Percentiles rank a stretch among this genome's conserved stretches.
phyloP scores from a whole-genome alignment of 805 yeast genomes.

The Candida endomychidarum region DNA sequence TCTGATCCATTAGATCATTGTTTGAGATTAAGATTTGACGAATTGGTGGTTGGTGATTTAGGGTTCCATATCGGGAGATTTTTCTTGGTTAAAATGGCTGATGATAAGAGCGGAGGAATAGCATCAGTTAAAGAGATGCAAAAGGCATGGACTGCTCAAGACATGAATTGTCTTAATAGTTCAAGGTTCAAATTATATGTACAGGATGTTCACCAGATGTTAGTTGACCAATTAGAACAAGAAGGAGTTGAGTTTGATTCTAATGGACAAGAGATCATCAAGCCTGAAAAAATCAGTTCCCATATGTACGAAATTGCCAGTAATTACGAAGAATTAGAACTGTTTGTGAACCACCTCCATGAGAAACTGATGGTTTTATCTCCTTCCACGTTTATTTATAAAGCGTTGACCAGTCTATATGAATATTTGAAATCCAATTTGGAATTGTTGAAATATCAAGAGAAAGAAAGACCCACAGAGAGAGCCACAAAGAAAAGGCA shows the following conservation, averaged over 20 bases:
- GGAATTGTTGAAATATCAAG: slow-evolving; percentile 31
- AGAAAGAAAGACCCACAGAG: slow-evolving; percentile 11
- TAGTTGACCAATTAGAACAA: slow-evolving; percentile 24
- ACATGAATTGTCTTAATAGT: slow-evolving; percentile 5
- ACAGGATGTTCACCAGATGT: slow-evolving; percentile 37
- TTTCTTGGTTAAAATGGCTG: slow-evolving; percentile 37
- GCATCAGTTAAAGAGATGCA: slow-evolving; percentile 35
- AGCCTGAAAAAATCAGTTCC: slow-evolving; percentile 4
- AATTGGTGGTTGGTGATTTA: slow-evolving; percentile 37
- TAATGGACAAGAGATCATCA: slow-evolving; percentile 26
- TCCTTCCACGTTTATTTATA: slow-evolving; percentile 22
- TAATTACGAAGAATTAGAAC: slow-evolving; percentile 25
- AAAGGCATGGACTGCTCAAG: slow-evolving; percentile 16
- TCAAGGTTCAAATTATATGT: slow-evolving; percentile 41
- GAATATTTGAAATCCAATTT: slow-evolving; percentile 28
- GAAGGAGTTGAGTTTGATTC: slow-evolving; percentile 38
- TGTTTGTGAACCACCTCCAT: slow-evolving; percentile 26
- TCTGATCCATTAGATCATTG: slow-evolving; percentile 37
- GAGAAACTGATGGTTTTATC: slow-evolving; percentile 21
- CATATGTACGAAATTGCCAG: slow-evolving; percentile 40
- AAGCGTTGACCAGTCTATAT: slow-evolving; percentile 28
- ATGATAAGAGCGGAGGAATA: slow-evolving; percentile 35
- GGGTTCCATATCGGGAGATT: slow-evolving; percentile 43
- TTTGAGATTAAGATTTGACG: slow-evolving; percentile 33
- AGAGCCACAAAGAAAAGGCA: slow-evolving; percentile 20